Percentiles rank a stretch among this genome's conserved stretches.
Conservation (phyloP, 2,329 filamentous ascomycete genomes). For the Trichophyton benhamiae region DNA sequence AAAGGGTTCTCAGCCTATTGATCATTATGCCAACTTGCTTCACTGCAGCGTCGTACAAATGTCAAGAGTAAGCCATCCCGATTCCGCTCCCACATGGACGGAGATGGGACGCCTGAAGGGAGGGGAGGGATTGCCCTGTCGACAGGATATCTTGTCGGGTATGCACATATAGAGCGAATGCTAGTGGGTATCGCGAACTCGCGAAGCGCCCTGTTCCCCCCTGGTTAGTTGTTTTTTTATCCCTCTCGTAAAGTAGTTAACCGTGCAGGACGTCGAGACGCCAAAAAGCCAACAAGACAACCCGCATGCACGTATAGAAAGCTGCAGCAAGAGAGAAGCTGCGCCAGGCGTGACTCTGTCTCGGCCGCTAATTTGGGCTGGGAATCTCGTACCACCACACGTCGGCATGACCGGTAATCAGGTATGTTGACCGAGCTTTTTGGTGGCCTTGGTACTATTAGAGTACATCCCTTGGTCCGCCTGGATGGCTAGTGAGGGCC, state of each 20-base stretch:
- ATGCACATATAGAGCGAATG: neutral
- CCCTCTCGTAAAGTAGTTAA: neutral
- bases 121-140: neutral
- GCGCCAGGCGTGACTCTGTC: neutral
- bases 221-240: neutral
- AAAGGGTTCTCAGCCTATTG: neutral
- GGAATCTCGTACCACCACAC: neutral
- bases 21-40: neutral
- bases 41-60: neutral
- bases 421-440: neutral
- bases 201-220: neutral
- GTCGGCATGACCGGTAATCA: neutral
- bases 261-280: neutral
- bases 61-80: neutral
- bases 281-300: neutral
- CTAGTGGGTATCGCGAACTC: constrained; percentile 2
- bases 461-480: constrained; percentile 1
- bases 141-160: neutral
- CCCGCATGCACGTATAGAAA: neutral
- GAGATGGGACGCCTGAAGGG: neutral
- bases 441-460: neutral
- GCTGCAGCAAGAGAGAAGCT: neutral
- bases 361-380: constrained; percentile 1
- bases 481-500: neutral
- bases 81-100: constrained; percentile 1